These are phyloP conservation scores for Fusarium marasasianum DNA, from an alignment of 2,329 filamentous ascomycete species.

Conservation along the genomic window DNA sequence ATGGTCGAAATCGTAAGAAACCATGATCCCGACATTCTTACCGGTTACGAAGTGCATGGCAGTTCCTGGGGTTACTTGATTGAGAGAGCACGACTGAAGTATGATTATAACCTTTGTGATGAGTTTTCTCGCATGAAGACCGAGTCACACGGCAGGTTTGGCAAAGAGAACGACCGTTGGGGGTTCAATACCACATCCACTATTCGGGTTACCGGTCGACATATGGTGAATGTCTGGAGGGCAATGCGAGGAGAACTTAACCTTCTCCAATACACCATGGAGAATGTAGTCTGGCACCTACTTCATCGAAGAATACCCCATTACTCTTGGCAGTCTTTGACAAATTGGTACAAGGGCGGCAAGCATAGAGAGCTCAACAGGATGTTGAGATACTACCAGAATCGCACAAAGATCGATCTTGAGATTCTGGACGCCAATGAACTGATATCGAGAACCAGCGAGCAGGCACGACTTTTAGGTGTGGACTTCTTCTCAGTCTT, in stretches of 20 bases:
- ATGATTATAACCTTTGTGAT: slow-evolving; percentile 89
- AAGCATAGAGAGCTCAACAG: slow-evolving; percentile 76
- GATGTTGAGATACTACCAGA: slow-evolving; percentile 80
- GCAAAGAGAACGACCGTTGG: slow-evolving; percentile 89
- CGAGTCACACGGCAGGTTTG: slow-evolving; percentile 83
- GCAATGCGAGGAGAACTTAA: slow-evolving; percentile 95
- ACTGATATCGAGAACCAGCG: slow-evolving; percentile 86
- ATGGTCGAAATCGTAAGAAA: slow-evolving; percentile 86
- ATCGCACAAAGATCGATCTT: slow-evolving; percentile 81
- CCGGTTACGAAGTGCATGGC: slow-evolving; percentile 94
- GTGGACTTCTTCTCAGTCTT: slow-evolving; percentile 98
- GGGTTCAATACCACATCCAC: slow-evolving; percentile 94
- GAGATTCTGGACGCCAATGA: slow-evolving; percentile 93
- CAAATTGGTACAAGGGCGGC: slow-evolving; percentile 79
- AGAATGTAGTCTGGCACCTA: slow-evolving; percentile 93
- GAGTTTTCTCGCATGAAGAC: slow-evolving; percentile 90
- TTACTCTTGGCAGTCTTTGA: slow-evolving; percentile 82
- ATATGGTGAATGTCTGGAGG: slow-evolving; percentile 97
- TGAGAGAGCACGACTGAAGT: slow-evolving; percentile 85
- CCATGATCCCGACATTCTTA: slow-evolving; percentile 90
- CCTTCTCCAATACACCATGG: slow-evolving; percentile 92
- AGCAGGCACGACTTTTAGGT: slow-evolving; percentile 91
- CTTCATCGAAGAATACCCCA: slow-evolving; percentile 89
- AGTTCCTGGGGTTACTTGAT: slow-evolving; percentile 96
- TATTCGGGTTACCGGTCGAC: slow-evolving; percentile 89